phyloP scores from a whole-genome alignment of 1,284 basidiomycete genomes.

The Cutaneotrichosporon daszewskae region DNA sequence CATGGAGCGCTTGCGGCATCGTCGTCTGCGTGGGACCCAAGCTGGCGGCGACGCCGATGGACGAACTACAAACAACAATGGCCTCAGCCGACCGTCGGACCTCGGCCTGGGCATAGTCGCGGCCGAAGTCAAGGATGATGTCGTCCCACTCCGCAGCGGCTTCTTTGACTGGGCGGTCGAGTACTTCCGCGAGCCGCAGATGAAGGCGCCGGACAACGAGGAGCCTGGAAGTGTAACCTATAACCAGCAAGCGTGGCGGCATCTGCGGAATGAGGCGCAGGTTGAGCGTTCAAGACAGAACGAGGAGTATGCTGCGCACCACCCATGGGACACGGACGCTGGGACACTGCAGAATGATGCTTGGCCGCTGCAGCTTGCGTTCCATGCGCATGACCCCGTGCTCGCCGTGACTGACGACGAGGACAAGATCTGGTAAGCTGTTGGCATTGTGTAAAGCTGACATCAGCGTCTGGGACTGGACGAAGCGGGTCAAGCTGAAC shows the following conservation, averaged over 20 bases:
- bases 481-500: constrained; percentile 66
- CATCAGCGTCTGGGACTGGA: constrained; percentile 89
- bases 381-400: constrained; percentile 90
- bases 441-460: constrained; percentile 9
- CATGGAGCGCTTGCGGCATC: constrained; percentile 72
- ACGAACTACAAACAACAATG: constrained; percentile 32
- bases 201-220: constrained; percentile 93
- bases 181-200: constrained; percentile 97
- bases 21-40: constrained; percentile 53
- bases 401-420: constrained; percentile 78
- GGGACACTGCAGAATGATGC: constrained; percentile 65
- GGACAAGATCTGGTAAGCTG: constrained; percentile 74
- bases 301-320: constrained; percentile 64
- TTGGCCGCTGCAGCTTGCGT: constrained; percentile 69
- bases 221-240: constrained; percentile 91
- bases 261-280: constrained; percentile 81
- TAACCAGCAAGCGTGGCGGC: constrained; percentile 93
- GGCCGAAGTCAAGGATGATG: constrained; percentile 50
- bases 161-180: constrained; percentile 97
- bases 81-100: constrained; percentile 35
- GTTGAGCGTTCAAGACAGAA: constrained; percentile 58
- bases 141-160: constrained; percentile 78
- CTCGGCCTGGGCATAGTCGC: constrained; percentile 48
- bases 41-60: constrained; percentile 43
- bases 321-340: constrained; percentile 74